Percentiles rank a stretch among this genome's conserved stretches.
phyloP scores from a whole-genome alignment of 768 basidiomycete genomes.

The Gautieria morchelliformis region DNA sequence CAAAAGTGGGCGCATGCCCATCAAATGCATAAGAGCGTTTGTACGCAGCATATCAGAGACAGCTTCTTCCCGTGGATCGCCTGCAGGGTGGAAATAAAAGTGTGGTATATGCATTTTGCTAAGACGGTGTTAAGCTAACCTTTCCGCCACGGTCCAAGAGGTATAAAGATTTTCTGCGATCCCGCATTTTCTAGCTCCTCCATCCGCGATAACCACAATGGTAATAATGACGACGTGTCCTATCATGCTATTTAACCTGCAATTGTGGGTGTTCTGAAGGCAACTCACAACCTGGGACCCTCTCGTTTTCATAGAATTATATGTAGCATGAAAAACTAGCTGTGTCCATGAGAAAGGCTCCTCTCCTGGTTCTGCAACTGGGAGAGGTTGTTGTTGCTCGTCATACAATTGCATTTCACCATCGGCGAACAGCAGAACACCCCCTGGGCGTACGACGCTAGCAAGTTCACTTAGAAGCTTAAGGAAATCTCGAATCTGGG shows the following conservation, averaged over 20 bases:
- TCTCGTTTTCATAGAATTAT: constrained; percentile 23
- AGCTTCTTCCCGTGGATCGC: constrained; percentile 15
- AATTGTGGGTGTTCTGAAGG: not conserved
- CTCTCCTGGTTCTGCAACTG: constrained; percentile 15
- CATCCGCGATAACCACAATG: constrained; percentile 20
- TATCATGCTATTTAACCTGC: not conserved
- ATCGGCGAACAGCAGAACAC: constrained; percentile 22
- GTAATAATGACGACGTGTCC: constrained; percentile 19
- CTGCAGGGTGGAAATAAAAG: constrained; percentile 5
- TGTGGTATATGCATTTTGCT: not conserved
- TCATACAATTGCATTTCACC: constrained; percentile 26
- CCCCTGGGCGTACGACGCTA: constrained; percentile 20
- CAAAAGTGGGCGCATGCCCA: constrained; percentile 20
- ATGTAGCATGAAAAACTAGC: constrained; percentile 22
- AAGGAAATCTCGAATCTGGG: constrained; percentile 23
- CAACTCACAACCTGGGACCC: constrained; percentile 7
- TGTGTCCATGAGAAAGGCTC: constrained; percentile 20
- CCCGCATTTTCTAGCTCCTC: constrained; percentile 20
- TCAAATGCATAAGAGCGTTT: constrained; percentile 20
- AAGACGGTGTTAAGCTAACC: constrained; percentile 11
- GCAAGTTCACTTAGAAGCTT: constrained; percentile 19
- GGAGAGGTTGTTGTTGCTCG: constrained; percentile 17
- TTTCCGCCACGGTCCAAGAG: constrained; percentile 23
- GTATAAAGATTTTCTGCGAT: constrained; percentile 23
- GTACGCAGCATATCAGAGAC: constrained; percentile 22